These are phyloP conservation scores for Saccharomycopsis schoenii DNA, from an alignment of 805 yeast species.

Conservation along the genomic window DNA sequence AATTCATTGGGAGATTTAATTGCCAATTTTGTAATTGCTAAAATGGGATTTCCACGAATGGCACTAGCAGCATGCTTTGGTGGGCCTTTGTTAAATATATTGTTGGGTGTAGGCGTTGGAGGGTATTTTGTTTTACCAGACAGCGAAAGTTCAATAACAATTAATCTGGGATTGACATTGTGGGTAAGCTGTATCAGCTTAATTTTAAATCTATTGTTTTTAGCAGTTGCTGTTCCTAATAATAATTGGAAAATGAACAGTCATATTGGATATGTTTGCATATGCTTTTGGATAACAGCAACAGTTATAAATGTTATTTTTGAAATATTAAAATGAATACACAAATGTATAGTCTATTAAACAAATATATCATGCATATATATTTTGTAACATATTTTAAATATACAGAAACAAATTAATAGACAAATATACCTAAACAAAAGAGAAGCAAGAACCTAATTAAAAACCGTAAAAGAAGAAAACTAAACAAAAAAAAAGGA, in stretches of 20 bases:
- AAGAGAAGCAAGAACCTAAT: background rate
- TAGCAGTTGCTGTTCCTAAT: constrained; percentile 21
- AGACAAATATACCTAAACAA: background rate
- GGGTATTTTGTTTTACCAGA: constrained; percentile 39
- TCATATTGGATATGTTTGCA: constrained; percentile 21
- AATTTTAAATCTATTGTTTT: constrained; percentile 19
- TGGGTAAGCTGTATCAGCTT: constrained; percentile 21
- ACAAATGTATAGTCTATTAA: background rate
- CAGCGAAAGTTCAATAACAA: constrained; percentile 11
- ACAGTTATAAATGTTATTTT: constrained; percentile 20
- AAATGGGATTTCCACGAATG: constrained; percentile 75
- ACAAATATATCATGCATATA: background rate
- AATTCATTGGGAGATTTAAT: constrained; percentile 87
- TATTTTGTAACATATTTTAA: too few relatives aligned
- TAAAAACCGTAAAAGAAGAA: background rate
- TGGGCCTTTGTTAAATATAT: constrained; percentile 70
- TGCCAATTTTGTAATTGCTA: constrained; percentile 71
- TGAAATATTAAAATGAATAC: constrained; percentile 16
- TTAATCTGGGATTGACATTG: constrained; percentile 20
- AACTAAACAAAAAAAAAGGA: background rate
- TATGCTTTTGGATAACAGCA: constrained; percentile 23
- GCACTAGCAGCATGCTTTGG: constrained; percentile 96
- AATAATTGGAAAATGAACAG: constrained; percentile 22
- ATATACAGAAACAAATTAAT: too few relatives aligned
- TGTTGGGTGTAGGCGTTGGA: constrained; percentile 74